Evolutionary conservation across 768 basidiomycete genomes (phyloP).

Genomic region (Collybia sordida): DNA sequence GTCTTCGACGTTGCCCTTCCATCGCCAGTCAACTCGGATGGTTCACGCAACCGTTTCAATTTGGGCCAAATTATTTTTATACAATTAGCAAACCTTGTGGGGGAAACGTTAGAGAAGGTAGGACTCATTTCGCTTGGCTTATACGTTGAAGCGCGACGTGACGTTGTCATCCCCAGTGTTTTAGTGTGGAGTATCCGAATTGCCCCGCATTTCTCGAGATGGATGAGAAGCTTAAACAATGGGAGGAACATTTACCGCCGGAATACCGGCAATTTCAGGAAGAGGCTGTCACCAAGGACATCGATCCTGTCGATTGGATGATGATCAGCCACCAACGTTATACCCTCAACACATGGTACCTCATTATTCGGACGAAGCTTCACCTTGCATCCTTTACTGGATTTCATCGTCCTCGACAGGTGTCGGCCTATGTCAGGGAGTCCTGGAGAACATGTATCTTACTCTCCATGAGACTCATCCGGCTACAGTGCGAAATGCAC

Average conservation of each 20-base stretch:
- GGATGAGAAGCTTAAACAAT: constrained; percentile 41
- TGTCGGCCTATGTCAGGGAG: constrained; percentile 24
- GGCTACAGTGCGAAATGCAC: constrained; percentile 40
- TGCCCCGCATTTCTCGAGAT: constrained; percentile 37
- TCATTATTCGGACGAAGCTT: constrained; percentile 43
- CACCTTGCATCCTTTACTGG: constrained; percentile 42
- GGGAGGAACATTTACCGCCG: constrained; percentile 40
- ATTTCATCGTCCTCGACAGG: constrained; percentile 21
- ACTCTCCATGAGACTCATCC: constrained; percentile 41
- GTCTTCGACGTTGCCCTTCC: constrained; percentile 37
- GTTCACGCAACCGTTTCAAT: constrained; percentile 32
- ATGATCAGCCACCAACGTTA: constrained; percentile 40
- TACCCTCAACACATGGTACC: constrained; percentile 46
- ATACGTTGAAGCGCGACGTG: background rate
- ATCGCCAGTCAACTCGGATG: constrained; percentile 26
- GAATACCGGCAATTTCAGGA: constrained; percentile 36
- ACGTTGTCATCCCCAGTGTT: constrained; percentile 27
- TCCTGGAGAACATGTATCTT: constrained; percentile 38
- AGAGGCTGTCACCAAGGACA: constrained; percentile 23
- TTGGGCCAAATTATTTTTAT: constrained; percentile 36
- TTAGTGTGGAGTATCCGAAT: constrained; percentile 30
- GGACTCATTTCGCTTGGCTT: constrained; percentile 2
- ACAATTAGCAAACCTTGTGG: constrained; percentile 35
- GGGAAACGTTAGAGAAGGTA: constrained; percentile 42
- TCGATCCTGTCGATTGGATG: constrained; percentile 25